Percentiles rank a stretch among this genome's conserved stretches.
phyloP scores from a whole-genome alignment of 371 early-diverging fungal genomes.

The Rhizopus arrhizus region DNA sequence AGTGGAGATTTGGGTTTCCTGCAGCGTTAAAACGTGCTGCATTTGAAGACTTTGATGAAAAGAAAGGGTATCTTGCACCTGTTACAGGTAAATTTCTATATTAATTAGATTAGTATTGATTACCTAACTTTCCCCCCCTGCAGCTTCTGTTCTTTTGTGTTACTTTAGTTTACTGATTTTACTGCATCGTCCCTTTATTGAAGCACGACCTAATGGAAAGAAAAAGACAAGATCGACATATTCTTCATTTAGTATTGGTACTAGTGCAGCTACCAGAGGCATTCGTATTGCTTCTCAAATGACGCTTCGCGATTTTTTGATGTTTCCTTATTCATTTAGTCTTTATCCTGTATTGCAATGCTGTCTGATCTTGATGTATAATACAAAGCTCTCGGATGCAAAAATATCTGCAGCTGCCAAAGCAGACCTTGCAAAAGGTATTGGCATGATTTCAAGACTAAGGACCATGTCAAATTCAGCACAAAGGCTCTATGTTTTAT shows the following conservation, averaged over 20 bases:
- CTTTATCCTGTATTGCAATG: constrained; percentile 49
- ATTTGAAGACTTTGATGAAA: constrained; percentile 44
- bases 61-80: constrained; percentile 38
- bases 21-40: constrained; percentile 36
- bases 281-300: constrained; percentile 44
- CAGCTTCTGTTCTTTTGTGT: constrained; percentile 44
- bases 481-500: constrained; percentile 27
- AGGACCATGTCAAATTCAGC: constrained; percentile 43
- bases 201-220: constrained; percentile 25
- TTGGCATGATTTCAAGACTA: constrained; percentile 32
- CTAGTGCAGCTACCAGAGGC: constrained; percentile 48
- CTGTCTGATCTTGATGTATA: constrained; percentile 51
- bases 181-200: constrained; percentile 53
- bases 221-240: constrained; percentile 32
- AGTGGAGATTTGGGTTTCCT: constrained; percentile 50
- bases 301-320: constrained; percentile 40
- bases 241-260: constrained; percentile 49
- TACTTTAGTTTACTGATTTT: constrained; percentile 47
- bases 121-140: background rate
- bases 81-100: constrained; percentile 37
- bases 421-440: constrained; percentile 37
- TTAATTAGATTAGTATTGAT: background rate
- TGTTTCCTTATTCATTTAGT: constrained; percentile 52
- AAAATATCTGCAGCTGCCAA: constrained; percentile 43
- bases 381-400: constrained; percentile 41